Percentiles rank a stretch among this genome's conserved stretches.
Evolutionary conservation across 345 rosid species (phyloP).

Genomic region (Gossypioides kirkii): DNA sequence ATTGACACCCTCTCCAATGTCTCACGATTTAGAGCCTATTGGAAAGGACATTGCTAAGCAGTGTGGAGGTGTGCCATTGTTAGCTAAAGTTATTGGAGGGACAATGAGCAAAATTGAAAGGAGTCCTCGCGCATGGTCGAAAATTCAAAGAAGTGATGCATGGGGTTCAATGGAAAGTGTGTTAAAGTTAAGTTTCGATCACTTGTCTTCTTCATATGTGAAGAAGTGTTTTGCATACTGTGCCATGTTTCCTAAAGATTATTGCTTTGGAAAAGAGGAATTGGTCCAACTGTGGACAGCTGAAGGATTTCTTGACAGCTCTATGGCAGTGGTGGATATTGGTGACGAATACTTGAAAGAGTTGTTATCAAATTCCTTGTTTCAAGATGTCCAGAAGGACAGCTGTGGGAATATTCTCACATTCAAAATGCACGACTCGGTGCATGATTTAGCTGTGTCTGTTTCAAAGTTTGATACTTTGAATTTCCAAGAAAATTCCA

Average conservation of each 20-base stretch:
- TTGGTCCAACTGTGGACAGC: too few relatives aligned
- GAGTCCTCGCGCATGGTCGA: not conserved
- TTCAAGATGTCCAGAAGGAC: not conserved
- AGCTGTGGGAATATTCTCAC: not conserved
- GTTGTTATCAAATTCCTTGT: too few relatives aligned
- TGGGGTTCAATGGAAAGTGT: not conserved
- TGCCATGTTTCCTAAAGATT: not conserved
- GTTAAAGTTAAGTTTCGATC: conserved; percentile 13
- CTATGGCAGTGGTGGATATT: too few relatives aligned
- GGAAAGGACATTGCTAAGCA: not conserved
- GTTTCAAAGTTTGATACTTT: not conserved
- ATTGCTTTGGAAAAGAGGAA: too few relatives aligned
- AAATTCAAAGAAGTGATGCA: not conserved
- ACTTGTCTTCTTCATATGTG: not conserved
- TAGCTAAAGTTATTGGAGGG: not conserved
- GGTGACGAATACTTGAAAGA: too few relatives aligned
- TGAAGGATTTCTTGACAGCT: too few relatives aligned
- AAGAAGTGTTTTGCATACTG: conserved; percentile 18
- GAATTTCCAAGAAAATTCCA: not conserved
- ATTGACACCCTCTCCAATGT: not conserved
- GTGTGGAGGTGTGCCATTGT: conserved; percentile 21
- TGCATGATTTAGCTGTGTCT: too few relatives aligned
- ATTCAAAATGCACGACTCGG: conserved; percentile 21
- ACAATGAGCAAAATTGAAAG: not conserved
- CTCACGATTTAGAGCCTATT: not conserved